These are phyloP conservation scores for Erysimum pusillum DNA, from an alignment of 441 rosid species.

Conservation along the genomic window DNA sequence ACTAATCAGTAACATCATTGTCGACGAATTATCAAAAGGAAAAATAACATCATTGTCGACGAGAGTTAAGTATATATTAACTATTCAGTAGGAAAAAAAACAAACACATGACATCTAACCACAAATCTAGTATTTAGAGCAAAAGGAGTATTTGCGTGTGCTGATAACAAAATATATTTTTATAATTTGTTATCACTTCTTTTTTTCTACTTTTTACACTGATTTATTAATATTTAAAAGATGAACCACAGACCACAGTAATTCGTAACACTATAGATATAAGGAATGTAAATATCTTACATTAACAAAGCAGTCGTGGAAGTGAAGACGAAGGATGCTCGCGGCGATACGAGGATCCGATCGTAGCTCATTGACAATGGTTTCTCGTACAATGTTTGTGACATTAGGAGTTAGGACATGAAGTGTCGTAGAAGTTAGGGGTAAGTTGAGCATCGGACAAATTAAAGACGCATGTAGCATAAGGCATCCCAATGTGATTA, in stretches of 20 bases:
- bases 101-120: neutral
- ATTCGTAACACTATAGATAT: neutral
- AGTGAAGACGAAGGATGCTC: constrained; percentile 75
- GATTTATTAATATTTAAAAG: neutral
- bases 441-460: constrained; percentile 54
- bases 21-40: neutral
- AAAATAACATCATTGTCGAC: neutral
- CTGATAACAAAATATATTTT: neutral
- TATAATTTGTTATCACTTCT: neutral
- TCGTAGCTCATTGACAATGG: constrained; percentile 46
- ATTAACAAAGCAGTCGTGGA: constrained; percentile 82
- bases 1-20: neutral
- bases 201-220: neutral
- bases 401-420: constrained; percentile 64
- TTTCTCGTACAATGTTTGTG: constrained; percentile 46
- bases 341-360: constrained; percentile 68
- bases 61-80: neutral
- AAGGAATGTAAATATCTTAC: constrained; percentile 43
- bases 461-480: constrained; percentile 35
- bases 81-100: neutral
- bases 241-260: neutral
- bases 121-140: neutral
- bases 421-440: constrained; percentile 56
- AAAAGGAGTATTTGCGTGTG: neutral
- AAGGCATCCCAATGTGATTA: constrained; percentile 41